Evolutionary conservation across 345 rosid genomes (phyloP), one percentile per base, ranked within the genome.

Genomic region (Salix viminalis): DNA sequence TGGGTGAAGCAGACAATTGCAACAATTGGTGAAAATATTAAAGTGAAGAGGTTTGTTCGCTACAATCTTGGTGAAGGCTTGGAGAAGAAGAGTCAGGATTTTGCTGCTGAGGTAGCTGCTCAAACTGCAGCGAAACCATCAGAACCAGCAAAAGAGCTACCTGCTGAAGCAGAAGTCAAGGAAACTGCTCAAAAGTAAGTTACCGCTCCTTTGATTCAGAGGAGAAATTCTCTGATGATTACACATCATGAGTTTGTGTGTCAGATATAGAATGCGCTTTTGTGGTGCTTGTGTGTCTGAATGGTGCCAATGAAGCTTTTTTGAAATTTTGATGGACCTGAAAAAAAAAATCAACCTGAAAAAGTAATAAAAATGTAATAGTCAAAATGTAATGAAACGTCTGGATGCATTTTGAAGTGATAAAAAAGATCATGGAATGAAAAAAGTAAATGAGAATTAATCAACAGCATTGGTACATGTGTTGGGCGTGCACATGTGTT

Each of bases 31-130:
- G 99, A 95, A 81, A 95, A 93, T 79, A 93, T 95, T 41, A 93
- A 95, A 65, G 99, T 90, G 46, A 91, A 86, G 84, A 90, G 98
- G 78, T 95, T 93, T 34, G 86, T 91, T 66, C 86, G 97, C 74
- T 91, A 84, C 87, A 93, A 91, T 82, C 97, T 93, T 13, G 98
- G 99, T 54, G 98, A 95, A 81, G 99, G 99, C 60, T 81, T 93
- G 81, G 89, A 91, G 88, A 95, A 89, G 86, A 95, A 89, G 86
- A 93, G 91, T 76, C 98, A 90, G 84, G 98, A 93, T 84, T 93
- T 95, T 84, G 96, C 96, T 81, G 96, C 96, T 23, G 99, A 95
- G 81, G 99, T 95, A 32, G 97, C 98, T 61, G 97, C 99, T 8
- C 99, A 95, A 86, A 89, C 94, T 32, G 85, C 96, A 42, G 88